phyloP scores from a whole-genome alignment of 1,284 basidiomycete genomes.

The Heimioporus retisporus region DNA sequence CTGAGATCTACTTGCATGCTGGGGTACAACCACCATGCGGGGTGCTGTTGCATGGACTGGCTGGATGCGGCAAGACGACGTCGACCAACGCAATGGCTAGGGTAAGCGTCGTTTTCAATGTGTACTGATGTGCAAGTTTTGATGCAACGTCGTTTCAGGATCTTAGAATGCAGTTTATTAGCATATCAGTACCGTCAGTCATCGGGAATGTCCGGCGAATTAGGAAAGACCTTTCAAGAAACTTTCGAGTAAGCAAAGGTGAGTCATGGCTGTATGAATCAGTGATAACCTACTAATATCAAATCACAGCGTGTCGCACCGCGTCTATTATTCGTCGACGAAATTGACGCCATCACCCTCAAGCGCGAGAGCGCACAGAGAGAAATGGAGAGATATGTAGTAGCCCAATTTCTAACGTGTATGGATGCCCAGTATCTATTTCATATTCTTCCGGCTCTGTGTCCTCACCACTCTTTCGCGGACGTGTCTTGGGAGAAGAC shows the following conservation, averaged over 20 bases:
- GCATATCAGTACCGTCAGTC: conserved; percentile 93
- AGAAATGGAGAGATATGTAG: conserved; percentile 98
- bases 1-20: conserved; percentile 95
- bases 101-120: conserved; percentile 54
- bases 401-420: conserved; percentile 97
- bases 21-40: conserved; percentile 95
- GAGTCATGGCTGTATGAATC: not conserved
- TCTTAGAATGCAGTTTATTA: conserved; percentile 93
- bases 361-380: conserved; percentile 97
- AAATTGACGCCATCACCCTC: conserved; percentile 98
- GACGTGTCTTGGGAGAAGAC: conserved; percentile 95
- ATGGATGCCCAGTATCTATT: conserved; percentile 83
- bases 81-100: conserved; percentile 95
- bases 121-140: too few species aligned
- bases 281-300: conserved; percentile 9
- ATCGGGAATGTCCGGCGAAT: conserved; percentile 98
- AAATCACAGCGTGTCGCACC: conserved; percentile 81
- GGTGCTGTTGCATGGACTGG: conserved; percentile 96
- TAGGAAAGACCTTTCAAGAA: conserved; percentile 95
- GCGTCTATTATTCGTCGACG: conserved; percentile 95
- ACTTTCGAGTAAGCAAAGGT: conserved; percentile 97
- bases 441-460: too few species aligned
- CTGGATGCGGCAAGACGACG: conserved; percentile 97
- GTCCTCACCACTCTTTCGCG: conserved; percentile 36
- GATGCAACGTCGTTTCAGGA: conserved; percentile 61